Percentiles rank a stretch among this genome's conserved stretches.
These are phyloP conservation scores for Mesembryanthemum crystallinum DNA, from an alignment of 148 eudicot genomes.

Conservation along the genomic window DNA sequence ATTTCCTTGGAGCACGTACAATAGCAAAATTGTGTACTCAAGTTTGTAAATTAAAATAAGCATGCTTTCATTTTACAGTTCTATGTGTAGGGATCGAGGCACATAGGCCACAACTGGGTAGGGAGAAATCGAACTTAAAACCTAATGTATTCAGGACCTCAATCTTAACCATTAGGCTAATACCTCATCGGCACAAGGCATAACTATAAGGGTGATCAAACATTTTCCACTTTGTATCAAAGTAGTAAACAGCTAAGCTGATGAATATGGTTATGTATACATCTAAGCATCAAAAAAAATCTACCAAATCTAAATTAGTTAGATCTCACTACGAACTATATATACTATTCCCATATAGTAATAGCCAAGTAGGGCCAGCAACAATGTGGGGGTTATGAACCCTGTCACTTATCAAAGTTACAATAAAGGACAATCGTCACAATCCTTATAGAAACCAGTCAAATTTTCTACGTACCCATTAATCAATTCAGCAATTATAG, in stretches of 20 bases:
- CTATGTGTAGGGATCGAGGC: too few relatives aligned
- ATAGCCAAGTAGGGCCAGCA: slow-evolving; percentile 22
- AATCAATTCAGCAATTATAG: background rate
- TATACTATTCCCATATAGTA: background rate
- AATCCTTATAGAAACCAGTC: slow-evolving; percentile 1
- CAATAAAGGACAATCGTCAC: slow-evolving; percentile 23
- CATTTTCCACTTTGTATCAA: background rate
- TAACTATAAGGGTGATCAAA: background rate
- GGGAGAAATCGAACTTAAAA: too few relatives aligned
- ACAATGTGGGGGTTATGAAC: slow-evolving; percentile 31
- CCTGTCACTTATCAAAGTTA: slow-evolving; percentile 20
- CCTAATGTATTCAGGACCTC: too few relatives aligned
- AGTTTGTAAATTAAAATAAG: too few relatives aligned
- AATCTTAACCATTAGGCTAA: too few relatives aligned
- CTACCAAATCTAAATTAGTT: background rate
- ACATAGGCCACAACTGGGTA: too few relatives aligned
- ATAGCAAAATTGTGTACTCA: too few relatives aligned
- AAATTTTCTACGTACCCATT: slow-evolving; percentile 22
- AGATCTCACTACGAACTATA: background rate
- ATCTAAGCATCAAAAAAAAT: background rate
- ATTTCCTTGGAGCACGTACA: too few relatives aligned
- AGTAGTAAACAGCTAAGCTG: background rate
- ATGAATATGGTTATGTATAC: background rate
- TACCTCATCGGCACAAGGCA: too few relatives aligned
- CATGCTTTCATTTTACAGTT: too few relatives aligned